phyloP scores from a whole-genome alignment of 176 grass and related monocot species.

The Chrysopogon serrulatus region DNA sequence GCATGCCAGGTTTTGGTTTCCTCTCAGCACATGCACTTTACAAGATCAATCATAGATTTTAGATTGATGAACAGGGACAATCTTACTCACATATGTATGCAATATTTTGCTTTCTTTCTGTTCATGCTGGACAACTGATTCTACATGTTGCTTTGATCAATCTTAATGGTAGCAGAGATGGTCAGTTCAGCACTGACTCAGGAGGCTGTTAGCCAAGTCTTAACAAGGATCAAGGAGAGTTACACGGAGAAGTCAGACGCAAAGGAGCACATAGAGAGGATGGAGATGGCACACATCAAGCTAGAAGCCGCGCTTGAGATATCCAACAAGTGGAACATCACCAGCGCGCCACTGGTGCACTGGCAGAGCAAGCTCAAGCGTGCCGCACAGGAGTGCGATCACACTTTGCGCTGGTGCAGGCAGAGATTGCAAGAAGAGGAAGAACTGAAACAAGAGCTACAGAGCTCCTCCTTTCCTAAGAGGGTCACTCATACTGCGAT shows the following conservation, averaged over 20 bases:
- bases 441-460: not conserved
- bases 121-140: no score
- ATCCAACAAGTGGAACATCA: not conserved
- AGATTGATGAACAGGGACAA: no score
- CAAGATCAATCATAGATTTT: no score
- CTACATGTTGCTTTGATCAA: no score
- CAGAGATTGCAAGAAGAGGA: not conserved
- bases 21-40: no score
- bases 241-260: not conserved
- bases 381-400: not conserved
- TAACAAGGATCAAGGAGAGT: not conserved
- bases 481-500: not conserved
- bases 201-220: not conserved
- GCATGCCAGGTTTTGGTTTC: no score
- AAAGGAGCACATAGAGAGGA: not conserved
- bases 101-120: no score
- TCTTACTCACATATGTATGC: no score
- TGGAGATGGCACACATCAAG: conserved; percentile 6
- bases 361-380: not conserved
- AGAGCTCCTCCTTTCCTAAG: not conserved
- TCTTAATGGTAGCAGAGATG: not conserved
- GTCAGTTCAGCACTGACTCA: not conserved
- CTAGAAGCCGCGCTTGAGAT: not conserved
- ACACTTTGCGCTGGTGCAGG: not conserved
- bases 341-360: not conserved